phyloP scores from a whole-genome alignment of 768 basidiomycete species.

The Tylopilus intermedius region DNA sequence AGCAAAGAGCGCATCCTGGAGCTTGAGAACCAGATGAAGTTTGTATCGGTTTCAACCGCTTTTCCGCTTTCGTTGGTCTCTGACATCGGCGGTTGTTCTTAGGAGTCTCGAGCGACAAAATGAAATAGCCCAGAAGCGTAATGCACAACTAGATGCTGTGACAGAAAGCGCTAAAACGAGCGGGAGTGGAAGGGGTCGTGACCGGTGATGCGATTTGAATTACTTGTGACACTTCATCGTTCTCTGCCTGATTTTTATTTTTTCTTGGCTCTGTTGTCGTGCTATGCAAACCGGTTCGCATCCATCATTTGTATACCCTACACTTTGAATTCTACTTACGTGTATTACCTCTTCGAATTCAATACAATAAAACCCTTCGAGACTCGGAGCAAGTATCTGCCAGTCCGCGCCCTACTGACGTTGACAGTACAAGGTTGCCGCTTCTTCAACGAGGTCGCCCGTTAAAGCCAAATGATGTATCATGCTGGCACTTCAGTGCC shows the following conservation, averaged over 20 bases:
- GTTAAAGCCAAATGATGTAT: too few relatives aligned
- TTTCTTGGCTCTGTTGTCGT: conserved; percentile 1
- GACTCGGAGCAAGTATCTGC: neutral
- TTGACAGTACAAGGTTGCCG: neutral
- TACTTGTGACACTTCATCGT: neutral
- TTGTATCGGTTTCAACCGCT: conserved; percentile 36
- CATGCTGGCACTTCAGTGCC: neutral
- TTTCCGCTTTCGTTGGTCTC: neutral
- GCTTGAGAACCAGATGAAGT: conserved; percentile 72
- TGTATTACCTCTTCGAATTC: conserved; percentile 3
- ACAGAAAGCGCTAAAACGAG: conserved; percentile 25
- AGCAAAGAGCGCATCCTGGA: conserved; percentile 80
- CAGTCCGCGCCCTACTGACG: neutral
- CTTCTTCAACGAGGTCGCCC: neutral
- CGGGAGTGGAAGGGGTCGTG: conserved; percentile 14
- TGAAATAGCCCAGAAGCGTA: conserved; percentile 75
- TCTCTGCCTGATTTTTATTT: neutral
- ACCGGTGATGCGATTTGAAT: conserved; percentile 13
- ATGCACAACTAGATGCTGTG: conserved; percentile 30
- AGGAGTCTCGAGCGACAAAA: conserved; percentile 76
- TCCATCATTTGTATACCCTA: conserved; percentile 16
- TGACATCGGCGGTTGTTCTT: neutral
- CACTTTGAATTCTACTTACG: neutral
- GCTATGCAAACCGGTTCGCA: conserved; percentile 10
- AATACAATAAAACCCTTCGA: neutral